phyloP scores from a whole-genome alignment of 2,329 filamentous ascomycete genomes.

The Aspergillus latus region DNA sequence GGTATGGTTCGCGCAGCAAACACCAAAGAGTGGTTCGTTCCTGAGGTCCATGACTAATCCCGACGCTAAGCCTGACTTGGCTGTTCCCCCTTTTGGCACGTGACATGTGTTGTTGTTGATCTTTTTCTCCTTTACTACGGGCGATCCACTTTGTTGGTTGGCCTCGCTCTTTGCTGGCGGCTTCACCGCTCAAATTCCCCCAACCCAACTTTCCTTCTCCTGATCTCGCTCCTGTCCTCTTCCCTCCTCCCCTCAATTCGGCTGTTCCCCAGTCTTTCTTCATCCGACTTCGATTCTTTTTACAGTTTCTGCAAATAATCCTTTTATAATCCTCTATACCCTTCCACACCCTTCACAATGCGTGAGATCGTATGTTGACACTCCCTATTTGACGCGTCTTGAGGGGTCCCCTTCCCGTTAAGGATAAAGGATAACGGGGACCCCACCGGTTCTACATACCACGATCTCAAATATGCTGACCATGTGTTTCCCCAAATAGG shows the following conservation, averaged over 20 bases:
- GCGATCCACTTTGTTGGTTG: background rate
- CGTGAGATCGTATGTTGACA: slow-evolving; percentile 68
- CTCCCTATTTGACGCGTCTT: slow-evolving; percentile 36
- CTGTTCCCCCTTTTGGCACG: slow-evolving; percentile 22
- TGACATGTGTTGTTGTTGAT: slow-evolving; percentile 9
- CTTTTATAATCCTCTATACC: slow-evolving; percentile 17
- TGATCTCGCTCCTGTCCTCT: slow-evolving; percentile 21
- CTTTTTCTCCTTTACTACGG: slow-evolving; percentile 24
- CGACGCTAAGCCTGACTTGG: slow-evolving; percentile 25
- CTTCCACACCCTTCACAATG: slow-evolving; percentile 55
- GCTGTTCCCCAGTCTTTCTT: slow-evolving; percentile 18
- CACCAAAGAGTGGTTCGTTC: slow-evolving; percentile 28
- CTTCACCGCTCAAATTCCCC: slow-evolving; percentile 32
- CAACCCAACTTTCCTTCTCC: slow-evolving; percentile 23
- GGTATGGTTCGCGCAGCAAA: too few relatives aligned
- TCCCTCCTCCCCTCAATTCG: slow-evolving; percentile 21
- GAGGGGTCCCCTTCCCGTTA: slow-evolving; percentile 26
- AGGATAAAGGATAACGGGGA: slow-evolving; percentile 21
- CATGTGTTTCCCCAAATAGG: slow-evolving; percentile 62
- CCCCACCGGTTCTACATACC: slow-evolving; percentile 32
- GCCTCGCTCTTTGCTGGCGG: slow-evolving; percentile 1
- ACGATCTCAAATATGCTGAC: slow-evolving; percentile 30
- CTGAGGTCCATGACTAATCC: slow-evolving; percentile 28
- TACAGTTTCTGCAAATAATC: slow-evolving; percentile 18
- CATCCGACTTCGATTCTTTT: slow-evolving; percentile 11